Evolutionary conservation across 1,284 basidiomycete genomes (phyloP), one percentile per base, ranked within the genome.

Genomic region (Puccinia hordei): DNA sequence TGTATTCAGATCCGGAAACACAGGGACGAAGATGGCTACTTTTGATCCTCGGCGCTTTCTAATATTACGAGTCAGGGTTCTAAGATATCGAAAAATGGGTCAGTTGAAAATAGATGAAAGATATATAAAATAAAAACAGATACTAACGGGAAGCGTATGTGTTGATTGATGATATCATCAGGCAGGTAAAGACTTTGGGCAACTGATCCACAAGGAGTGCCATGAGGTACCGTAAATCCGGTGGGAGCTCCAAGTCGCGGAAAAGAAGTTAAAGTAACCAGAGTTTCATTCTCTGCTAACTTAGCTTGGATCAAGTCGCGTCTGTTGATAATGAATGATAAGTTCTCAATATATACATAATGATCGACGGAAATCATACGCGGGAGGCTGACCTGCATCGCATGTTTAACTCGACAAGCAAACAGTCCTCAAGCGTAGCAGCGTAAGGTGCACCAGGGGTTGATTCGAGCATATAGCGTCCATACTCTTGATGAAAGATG

Each of bases 401-500:
- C 97, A 99, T 99, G 87, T 99, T 94, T 72, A 88, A 87, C 87
- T 99, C 96, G 12, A 99, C 96, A 8, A 91, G 90, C 68, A 97
- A 88, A 19, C 99, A 89, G 86, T 97, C 94, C 71, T 89, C 88
- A 51, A 96, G 90, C 33, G 89, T 91, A 22, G 93, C 94, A 8
- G 93, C 92, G 87, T 98, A 99, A 0, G 97, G 97, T 59, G 90
- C 90, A 2, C 97, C 97, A 0, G 97, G 97, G 0, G 96, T 99
- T 9, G 94, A 95, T 86, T 99, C 97, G 80, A 99, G 89, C 97
- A 99, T 99, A 88, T 94, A 99, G 57, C 95, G 90, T 71, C 96
- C 97, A 87, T 96, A 99, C 86, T 99, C 97, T 19, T 96, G 96
- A 85, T 99, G 97, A 85, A 97, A 99, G n/a, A 92, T 93, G 2